These are phyloP conservation scores for Neonectria neomacrospora DNA, from an alignment of 2,329 filamentous ascomycete genomes.

Conservation along the genomic window DNA sequence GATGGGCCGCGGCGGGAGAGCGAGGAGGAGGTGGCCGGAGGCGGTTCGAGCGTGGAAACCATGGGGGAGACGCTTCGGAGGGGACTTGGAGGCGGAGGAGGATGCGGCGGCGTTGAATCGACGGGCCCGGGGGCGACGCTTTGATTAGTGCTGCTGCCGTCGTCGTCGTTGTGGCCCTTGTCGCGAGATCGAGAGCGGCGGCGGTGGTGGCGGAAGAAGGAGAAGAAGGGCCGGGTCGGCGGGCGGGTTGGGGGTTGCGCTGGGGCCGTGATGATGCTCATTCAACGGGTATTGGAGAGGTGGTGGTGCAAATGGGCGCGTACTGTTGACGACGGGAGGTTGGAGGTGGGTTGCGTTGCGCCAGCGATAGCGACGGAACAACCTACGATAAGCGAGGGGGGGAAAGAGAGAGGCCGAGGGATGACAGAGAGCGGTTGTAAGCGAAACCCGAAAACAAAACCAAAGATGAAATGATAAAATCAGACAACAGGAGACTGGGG, in stretches of 20 bases:
- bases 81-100: background rate
- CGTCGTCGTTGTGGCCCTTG: conserved; percentile 4
- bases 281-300: conserved; percentile 36
- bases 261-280: conserved; percentile 30
- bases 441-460: background rate
- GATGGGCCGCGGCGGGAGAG: conserved; percentile 65
- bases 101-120: background rate
- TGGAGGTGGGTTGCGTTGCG: conserved; percentile 14
- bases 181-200: conserved; percentile 23
- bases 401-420: background rate
- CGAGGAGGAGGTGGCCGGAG: conserved; percentile 54
- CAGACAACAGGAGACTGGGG: conserved; percentile 8
- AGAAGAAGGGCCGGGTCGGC: conserved; percentile 15
- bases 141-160: conserved; percentile 1
- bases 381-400: background rate
- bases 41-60: conserved; percentile 71
- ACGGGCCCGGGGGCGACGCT: background rate
- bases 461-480: background rate
- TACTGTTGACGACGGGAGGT: conserved; percentile 22
- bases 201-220: conserved; percentile 30
- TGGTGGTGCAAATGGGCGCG: conserved; percentile 5
- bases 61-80: conserved; percentile 52
- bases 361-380: conserved; percentile 34
- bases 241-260: conserved; percentile 9
- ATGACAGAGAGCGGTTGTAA: background rate